Base-by-base conservation (phyloP, 2,329 filamentous ascomycete genomes). In the Neopestalotiopsis rosae region DNA sequence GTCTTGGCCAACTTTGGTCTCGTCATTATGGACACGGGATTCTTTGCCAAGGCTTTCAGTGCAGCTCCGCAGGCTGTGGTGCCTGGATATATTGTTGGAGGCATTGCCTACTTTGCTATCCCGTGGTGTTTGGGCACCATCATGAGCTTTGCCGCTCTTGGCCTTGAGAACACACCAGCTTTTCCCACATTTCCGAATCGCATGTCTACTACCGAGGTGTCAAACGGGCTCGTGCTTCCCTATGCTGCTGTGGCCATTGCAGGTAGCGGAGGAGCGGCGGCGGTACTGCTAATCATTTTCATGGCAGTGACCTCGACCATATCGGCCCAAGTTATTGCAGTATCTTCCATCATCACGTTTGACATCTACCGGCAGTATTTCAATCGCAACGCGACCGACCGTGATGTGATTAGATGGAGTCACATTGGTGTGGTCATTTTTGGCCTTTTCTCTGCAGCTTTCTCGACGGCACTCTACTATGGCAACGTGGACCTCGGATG, bases 21-120 rank as follows among this genome's bases (percentile, higher is more conserved):
- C 1, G 92, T 95, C 6, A 95, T 95, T 83, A 72, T 71, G 70
- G 70, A 73, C 56, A 72, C 70, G 52, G 71, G 71, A 61, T 97
- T 95, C 83, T 97, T 94, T 82, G 95, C 97, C 85, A 97, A 97
- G 79, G 94, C 94, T 17, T 97, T 97, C 75, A 94, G 94, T 40
- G 58, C 67, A 5, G 45, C 40, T n/a, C 59, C 65, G 7, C 58
- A 66, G 42, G 24, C 64, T 58, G 65, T 68, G 28, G 34, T 70
- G 38, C 69, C 71, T 56, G 64, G 67, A 17, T 52, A 66, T 32
- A 66, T 64, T 59, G 17, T 71, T 65, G 28, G 67, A 7, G 94
- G 94, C 38, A 86, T 97, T 1, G 90, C 89, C 59, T 97, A 94
- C 94, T 97, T 97, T 74, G 94, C 94, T 1, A 95, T 97, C 66